A percentile compares a stretch with the other conserved stretches of the same genome.
Evolutionary conservation across 2,329 filamentous ascomycete genomes (phyloP).

Genomic region (Calonectria fujianensis): DNA sequence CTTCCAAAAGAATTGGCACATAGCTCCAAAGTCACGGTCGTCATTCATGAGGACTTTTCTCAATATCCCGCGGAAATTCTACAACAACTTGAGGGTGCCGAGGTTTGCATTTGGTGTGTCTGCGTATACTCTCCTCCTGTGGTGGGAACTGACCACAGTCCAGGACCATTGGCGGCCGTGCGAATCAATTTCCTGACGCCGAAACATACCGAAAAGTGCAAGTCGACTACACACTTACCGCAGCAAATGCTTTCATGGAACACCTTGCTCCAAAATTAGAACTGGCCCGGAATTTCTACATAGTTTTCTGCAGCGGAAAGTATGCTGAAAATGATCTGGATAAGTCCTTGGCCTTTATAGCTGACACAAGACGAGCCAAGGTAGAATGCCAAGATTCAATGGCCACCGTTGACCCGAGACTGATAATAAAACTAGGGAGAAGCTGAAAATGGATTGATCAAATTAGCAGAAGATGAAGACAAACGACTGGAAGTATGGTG

Average conservation of each 20-base stretch:
- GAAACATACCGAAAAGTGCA: slow-evolving; percentile 27
- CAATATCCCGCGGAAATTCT: slow-evolving; percentile 17
- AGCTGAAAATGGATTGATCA: slow-evolving; percentile 15
- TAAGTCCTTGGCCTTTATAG: slow-evolving; percentile 15
- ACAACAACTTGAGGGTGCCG: slow-evolving; percentile 19
- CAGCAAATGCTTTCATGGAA: slow-evolving; percentile 29
- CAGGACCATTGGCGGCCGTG: slow-evolving; percentile 29
- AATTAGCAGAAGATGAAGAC: slow-evolving; percentile 22
- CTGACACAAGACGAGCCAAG: slow-evolving; percentile 19
- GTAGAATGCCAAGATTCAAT: not conserved
- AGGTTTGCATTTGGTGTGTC: slow-evolving; percentile 25
- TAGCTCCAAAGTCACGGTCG: slow-evolving; percentile 9
- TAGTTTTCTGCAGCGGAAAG: slow-evolving; percentile 33
- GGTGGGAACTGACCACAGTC: not conserved
- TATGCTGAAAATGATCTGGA: slow-evolving; percentile 7
- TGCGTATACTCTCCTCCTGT: not conserved
- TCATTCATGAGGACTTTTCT: slow-evolving; percentile 31
- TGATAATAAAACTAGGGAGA: slow-evolving; percentile 5
- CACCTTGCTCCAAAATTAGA: slow-evolving; percentile 22
- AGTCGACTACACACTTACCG: slow-evolving; percentile 29
- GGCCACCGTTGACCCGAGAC: no score
- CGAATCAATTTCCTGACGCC: slow-evolving; percentile 25
- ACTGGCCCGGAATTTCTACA: slow-evolving; percentile 13
- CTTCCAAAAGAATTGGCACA: not conserved
- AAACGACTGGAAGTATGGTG: slow-evolving; percentile 26